Evolutionary conservation across 768 basidiomycete genomes (phyloP), one percentile per base, ranked within the genome.

Genomic region (Amanita muscaria): DNA sequence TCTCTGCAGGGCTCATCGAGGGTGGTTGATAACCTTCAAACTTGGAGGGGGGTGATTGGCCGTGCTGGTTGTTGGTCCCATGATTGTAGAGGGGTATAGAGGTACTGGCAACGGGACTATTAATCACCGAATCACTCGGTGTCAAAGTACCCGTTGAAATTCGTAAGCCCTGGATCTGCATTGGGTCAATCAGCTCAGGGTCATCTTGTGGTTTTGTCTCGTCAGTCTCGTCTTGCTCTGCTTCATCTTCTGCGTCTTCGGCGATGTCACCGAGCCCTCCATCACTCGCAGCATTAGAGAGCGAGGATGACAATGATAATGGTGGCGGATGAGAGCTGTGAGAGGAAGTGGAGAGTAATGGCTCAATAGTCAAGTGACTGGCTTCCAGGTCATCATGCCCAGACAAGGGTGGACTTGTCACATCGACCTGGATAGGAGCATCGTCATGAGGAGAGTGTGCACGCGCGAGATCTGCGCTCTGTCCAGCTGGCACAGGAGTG

Each of bases 241-340:
- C 78, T 35, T 80, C 77, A 15, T 76, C 76, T 52, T 80, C 79
- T 22, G 72, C 73, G n/a, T 74, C 76, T 54, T 81, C 79, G 7
- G 73, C 70, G 25, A 81, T 80, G 52, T 79, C 75, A 38, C 74
- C 76, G n/a, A 80, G 59, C 0, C 67, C 41, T 18, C 34, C 67
- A 25, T 57, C 53, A 0, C 64, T 64, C 9, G 56, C 59, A 15
- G 57, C 46, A 5, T 52, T 55, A 6, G 59, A 56, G 46, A 57
- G 61, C 32, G 57, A 61, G 48, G 49, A 56, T 50, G 60, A 63
- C 12, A 64, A 58, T 29, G 72, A 60, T 12, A 67, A 58, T n/a
- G 69, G 64, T 5, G 68, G 59, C 12, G 66, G 59, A 43, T 67
- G 53, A 40, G 56, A 48, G 31, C 29, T 44, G 9, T 43, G 32